These are phyloP conservation scores for Stagonosporopsis chrysanthemi DNA, from an alignment of 2,329 filamentous ascomycete genomes.

Conservation along the genomic window DNA sequence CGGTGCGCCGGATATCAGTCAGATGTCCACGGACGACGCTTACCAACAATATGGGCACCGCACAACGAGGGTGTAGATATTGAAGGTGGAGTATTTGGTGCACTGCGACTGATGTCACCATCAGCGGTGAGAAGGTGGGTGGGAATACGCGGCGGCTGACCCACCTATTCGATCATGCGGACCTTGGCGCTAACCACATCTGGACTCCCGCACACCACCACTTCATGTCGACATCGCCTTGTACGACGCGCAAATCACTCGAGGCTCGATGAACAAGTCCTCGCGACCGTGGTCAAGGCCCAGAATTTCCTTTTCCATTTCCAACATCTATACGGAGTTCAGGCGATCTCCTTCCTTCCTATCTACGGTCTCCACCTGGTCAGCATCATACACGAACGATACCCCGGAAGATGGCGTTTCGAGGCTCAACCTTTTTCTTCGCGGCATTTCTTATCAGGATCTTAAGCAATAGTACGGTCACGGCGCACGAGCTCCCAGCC, in stretches of 20 bases:
- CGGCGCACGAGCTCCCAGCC: conserved; percentile 20
- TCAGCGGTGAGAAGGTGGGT: conserved; percentile 30
- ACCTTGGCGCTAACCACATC: conserved; percentile 34
- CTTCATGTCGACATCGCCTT: conserved; percentile 34
- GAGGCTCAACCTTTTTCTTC: conserved; percentile 20
- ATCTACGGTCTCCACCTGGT: conserved; percentile 21
- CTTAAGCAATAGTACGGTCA: conserved; percentile 24
- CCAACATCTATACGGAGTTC: conserved; percentile 27
- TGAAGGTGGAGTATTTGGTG: conserved; percentile 10
- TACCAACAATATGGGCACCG: conserved; percentile 50
- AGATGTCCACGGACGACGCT: conserved; percentile 38
- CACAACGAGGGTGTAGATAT: conserved; percentile 47
- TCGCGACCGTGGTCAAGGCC: background rate
- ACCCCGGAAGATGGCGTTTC: conserved; percentile 45
- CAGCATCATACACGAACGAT: conserved; percentile 46
- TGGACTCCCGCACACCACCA: conserved; percentile 40
- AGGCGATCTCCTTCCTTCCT: conserved; percentile 15
- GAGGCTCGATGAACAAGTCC: conserved; percentile 11
- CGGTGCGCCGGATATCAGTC: conserved; percentile 39
- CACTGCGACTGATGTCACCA: conserved; percentile 23
- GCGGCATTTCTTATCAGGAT: conserved; percentile 24
- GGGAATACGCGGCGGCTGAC: conserved; percentile 43
- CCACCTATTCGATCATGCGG: conserved; percentile 41
- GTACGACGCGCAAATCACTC: conserved; percentile 27
- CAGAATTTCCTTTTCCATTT: conserved; percentile 11